These are phyloP conservation scores for Phlebiopsis flavidoalba DNA, from an alignment of 768 basidiomycete species.

Conservation along the genomic window DNA sequence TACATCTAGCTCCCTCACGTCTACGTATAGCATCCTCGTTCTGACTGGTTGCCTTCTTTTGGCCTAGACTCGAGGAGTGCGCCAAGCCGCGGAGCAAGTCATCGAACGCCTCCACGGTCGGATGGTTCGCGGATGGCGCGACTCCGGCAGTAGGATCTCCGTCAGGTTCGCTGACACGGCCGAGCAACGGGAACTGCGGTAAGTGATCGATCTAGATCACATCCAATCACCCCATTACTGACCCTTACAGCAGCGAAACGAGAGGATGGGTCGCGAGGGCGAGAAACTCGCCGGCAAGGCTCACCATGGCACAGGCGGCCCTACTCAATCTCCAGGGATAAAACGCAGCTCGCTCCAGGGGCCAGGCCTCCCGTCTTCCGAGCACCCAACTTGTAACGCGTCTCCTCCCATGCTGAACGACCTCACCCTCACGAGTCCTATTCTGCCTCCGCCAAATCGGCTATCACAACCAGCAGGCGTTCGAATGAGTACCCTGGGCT, in stretches of 20 bases:
- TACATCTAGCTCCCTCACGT: constrained; percentile 27
- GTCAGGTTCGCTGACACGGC: constrained; percentile 76
- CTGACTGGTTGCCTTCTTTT: not conserved
- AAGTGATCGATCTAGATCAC: constrained; percentile 20
- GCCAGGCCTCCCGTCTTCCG: constrained; percentile 17
- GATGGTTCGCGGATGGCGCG: constrained; percentile 77
- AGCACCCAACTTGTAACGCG: constrained; percentile 17
- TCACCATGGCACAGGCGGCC: constrained; percentile 77
- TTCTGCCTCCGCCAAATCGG: constrained; percentile 9
- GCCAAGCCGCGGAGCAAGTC: constrained; percentile 68
- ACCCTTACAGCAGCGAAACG: constrained; percentile 42
- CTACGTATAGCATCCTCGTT: too few relatives aligned
- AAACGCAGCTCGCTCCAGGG: constrained; percentile 31
- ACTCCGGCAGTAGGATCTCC: constrained; percentile 69
- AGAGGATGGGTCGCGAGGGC: constrained; percentile 54
- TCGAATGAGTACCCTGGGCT: not conserved
- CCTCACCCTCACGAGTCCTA: constrained; percentile 2
- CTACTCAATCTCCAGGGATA: constrained; percentile 73
- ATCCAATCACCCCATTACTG: not conserved
- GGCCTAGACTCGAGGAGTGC: constrained; percentile 65
- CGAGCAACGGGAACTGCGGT: constrained; percentile 76
- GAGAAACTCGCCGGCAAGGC: constrained; percentile 56
- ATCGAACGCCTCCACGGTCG: constrained; percentile 75
- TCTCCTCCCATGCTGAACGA: constrained; percentile 1
- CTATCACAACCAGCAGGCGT: not conserved